Percentiles rank a stretch among this genome's conserved stretches.
These are phyloP conservation scores for Lyophyllum atratum DNA, from an alignment of 768 basidiomycete genomes.

Conservation along the genomic window DNA sequence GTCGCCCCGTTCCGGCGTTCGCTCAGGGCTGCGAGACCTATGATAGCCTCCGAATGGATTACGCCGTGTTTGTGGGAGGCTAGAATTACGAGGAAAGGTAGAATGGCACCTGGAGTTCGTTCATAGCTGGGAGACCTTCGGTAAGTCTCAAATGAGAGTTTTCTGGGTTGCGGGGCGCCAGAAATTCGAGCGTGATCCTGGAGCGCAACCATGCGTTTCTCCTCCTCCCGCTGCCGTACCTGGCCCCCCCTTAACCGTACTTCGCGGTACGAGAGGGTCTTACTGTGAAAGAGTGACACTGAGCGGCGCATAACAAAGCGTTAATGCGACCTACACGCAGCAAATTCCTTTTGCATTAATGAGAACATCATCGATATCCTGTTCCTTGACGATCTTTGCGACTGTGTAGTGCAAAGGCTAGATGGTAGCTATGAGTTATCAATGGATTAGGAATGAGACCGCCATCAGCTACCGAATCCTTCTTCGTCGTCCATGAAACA, in stretches of 20 bases:
- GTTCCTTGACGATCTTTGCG: neutral
- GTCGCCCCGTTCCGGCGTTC: neutral
- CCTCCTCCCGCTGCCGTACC: neutral
- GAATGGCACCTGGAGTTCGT: too few species aligned
- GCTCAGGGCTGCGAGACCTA: neutral
- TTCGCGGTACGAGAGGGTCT: neutral
- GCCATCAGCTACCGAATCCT: neutral
- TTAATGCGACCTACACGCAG: neutral
- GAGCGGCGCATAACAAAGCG: neutral
- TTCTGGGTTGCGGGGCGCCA: neutral
- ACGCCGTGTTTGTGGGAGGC: too few species aligned
- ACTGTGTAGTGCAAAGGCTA: conserved; percentile 2
- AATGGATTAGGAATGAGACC: neutral
- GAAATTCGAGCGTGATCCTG: neutral
- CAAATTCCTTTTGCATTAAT: neutral
- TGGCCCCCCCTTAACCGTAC: neutral
- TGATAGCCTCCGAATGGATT: neutral
- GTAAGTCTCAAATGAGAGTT: too few species aligned
- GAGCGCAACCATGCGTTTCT: neutral
- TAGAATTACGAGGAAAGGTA: neutral
- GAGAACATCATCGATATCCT: neutral
- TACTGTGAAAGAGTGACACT: neutral
- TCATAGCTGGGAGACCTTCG: too few species aligned
- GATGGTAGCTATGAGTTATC: neutral
- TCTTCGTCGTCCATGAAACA: conserved; percentile 5